A percentile compares a stretch with the other conserved stretches of the same genome.
Conservation (phyloP, 495 filamentous ascomycete genomes). For the Cercophora samala region DNA sequence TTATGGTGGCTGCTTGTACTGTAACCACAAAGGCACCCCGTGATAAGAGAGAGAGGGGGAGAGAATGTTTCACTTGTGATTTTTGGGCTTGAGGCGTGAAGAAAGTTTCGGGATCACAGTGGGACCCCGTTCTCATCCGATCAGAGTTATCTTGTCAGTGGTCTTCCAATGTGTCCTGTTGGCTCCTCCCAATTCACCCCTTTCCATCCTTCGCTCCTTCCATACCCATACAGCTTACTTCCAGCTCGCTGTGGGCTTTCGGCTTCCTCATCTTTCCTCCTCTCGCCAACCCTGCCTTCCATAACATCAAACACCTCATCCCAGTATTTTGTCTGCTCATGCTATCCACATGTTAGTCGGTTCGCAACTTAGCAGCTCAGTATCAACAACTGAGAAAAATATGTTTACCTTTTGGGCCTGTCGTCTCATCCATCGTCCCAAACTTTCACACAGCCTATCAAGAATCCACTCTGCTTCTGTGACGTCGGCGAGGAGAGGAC, state of each 20-base stretch:
- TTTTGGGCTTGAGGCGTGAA: neutral
- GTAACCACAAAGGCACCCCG: neutral
- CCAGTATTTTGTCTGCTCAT: conserved; percentile 10
- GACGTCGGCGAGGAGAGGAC: conserved; percentile 62
- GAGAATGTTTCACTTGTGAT: neutral
- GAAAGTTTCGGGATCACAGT: neutral
- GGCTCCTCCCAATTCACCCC: no score
- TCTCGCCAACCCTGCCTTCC: neutral
- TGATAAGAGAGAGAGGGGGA: no score
- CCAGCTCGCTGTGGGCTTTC: neutral
- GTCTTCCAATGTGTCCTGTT: neutral
- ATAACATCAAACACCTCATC: conserved; percentile 11
- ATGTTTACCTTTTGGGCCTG: conserved; percentile 16
- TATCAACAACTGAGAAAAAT: no score
- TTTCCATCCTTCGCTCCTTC: neutral
- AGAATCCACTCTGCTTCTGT: conserved; percentile 59
- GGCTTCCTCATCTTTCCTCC: neutral
- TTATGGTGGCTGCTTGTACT: neutral
- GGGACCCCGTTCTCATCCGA: neutral
- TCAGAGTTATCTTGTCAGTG: neutral
- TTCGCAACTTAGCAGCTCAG: neutral
- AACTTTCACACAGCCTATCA: conserved; percentile 52
- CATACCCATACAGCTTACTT: neutral
- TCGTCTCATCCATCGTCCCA: conserved; percentile 42
- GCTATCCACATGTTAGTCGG: neutral